Evolutionary conservation across 305 asterid species (phyloP).

Genomic region (Plantago lanceolata): DNA sequence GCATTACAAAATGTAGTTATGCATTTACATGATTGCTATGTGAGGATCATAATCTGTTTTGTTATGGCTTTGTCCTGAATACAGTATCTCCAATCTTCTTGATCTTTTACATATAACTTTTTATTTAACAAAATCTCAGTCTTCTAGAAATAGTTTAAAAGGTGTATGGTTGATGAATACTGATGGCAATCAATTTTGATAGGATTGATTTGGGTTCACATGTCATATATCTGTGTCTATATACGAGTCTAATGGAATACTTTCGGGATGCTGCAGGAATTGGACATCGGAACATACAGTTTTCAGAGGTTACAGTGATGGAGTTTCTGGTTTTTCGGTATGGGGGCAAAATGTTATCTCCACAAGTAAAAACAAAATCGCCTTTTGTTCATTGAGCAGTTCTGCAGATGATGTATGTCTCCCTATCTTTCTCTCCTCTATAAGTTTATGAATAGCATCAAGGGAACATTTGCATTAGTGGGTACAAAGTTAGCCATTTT

Average conservation of each 20-base stretch:
- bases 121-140: not conserved
- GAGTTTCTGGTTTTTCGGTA: conserved; percentile 78
- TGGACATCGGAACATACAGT: conserved; percentile 67
- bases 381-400: conserved; percentile 64
- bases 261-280: conserved; percentile 43
- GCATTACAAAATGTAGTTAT: no score
- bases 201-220: not conserved
- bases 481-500: not conserved
- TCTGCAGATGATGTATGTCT: conserved; percentile 56
- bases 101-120: not conserved
- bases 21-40: not conserved
- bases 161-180: conserved; percentile 4
- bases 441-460: not conserved
- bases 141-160: not conserved
- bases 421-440: conserved; percentile 17
- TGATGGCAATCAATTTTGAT: not conserved
- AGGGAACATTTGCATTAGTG: not conserved
- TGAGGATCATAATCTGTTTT: no score
- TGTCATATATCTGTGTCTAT: conserved; percentile 1
- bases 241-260: conserved; percentile 20
- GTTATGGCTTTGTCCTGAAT: not conserved
- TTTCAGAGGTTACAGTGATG: conserved; percentile 72
- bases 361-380: conserved; percentile 71
- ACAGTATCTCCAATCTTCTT: not conserved
- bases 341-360: conserved; percentile 96